These are phyloP conservation scores for Biancaea sappan DNA, from an alignment of 306 rosid species.

Conservation along the genomic window DNA sequence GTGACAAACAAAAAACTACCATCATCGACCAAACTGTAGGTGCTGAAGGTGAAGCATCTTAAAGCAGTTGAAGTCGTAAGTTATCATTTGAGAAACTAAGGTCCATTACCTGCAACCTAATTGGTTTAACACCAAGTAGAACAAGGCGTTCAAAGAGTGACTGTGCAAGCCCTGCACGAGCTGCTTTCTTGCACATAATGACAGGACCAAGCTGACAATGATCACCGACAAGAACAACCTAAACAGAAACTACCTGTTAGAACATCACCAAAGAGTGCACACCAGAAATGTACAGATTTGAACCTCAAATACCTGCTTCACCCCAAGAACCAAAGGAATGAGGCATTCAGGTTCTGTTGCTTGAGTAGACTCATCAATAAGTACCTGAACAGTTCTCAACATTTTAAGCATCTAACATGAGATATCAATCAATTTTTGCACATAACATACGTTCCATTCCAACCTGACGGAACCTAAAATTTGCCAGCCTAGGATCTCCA, in stretches of 20 bases:
- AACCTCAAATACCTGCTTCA: slow-evolving; percentile 77
- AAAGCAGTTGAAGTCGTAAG: neutral
- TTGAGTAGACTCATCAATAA: slow-evolving; percentile 99
- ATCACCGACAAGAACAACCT: slow-evolving; percentile 98
- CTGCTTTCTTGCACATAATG: slow-evolving; percentile 99
- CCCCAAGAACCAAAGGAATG: slow-evolving; percentile 98
- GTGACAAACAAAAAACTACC: neutral
- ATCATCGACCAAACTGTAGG: neutral
- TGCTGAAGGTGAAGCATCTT: slow-evolving; percentile 6
- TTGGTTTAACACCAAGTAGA: slow-evolving; percentile 94
- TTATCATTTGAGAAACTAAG: slow-evolving; percentile 6
- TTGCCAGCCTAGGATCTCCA: slow-evolving; percentile 95
- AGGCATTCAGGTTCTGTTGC: slow-evolving; percentile 99
- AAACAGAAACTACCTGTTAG: slow-evolving; percentile 35
- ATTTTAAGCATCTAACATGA: slow-evolving; percentile 34
- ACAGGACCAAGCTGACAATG: slow-evolving; percentile 99
- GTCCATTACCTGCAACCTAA: slow-evolving; percentile 87
- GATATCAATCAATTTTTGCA: neutral
- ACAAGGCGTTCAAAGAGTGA: slow-evolving; percentile 99
- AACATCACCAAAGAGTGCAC: slow-evolving; percentile 9
- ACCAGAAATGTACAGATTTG: neutral
- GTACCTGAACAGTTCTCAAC: slow-evolving; percentile 60
- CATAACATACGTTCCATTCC: slow-evolving; percentile 37
- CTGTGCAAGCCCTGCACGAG: slow-evolving; percentile 99
- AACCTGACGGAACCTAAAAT: slow-evolving; percentile 99